Conservation (phyloP, 306 rosid species). For the Acmispon strigosus region DNA sequence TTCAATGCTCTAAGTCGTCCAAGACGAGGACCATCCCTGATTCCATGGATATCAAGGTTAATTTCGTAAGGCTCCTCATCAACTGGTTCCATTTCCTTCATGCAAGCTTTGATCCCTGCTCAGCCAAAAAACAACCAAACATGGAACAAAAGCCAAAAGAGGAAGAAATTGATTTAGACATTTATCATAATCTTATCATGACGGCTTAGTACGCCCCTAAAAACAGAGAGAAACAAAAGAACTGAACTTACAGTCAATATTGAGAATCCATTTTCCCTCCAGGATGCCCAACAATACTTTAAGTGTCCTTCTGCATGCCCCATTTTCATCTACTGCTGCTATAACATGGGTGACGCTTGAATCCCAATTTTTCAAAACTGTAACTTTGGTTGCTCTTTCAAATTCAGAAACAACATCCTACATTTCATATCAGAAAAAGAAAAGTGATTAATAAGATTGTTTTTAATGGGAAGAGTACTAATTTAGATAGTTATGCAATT, state of each 20-base stretch:
- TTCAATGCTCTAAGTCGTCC: slow-evolving; percentile 72
- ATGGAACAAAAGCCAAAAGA: neutral
- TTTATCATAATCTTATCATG: neutral
- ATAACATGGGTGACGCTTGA: slow-evolving; percentile 77
- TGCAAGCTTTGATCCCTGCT: slow-evolving; percentile 80
- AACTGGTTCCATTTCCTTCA: slow-evolving; percentile 53
- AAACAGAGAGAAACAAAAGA: neutral
- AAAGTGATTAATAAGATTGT: neutral
- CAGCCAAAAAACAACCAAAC: neutral
- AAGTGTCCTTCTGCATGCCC: slow-evolving; percentile 88
- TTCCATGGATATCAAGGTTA: slow-evolving; percentile 61
- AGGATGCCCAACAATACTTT: slow-evolving; percentile 84
- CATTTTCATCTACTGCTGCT: slow-evolving; percentile 74
- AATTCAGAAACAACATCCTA: slow-evolving; percentile 69
- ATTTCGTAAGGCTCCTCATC: slow-evolving; percentile 70
- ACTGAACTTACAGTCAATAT: slow-evolving; percentile 51
- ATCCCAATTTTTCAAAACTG: slow-evolving; percentile 73
- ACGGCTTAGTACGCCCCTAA: neutral
- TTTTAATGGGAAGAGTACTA: neutral
- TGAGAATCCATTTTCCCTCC: slow-evolving; percentile 91
- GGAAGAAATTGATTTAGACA: neutral
- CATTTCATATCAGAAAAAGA: slow-evolving; percentile 20
- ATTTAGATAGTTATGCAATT: slow-evolving; percentile 4
- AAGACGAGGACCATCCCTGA: slow-evolving; percentile 69
- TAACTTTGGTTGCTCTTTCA: slow-evolving; percentile 52